A percentile compares a stretch with the other conserved stretches of the same genome.
Evolutionary conservation across 768 basidiomycete genomes (phyloP).

Genomic region (Nevesoporus exiguus): DNA sequence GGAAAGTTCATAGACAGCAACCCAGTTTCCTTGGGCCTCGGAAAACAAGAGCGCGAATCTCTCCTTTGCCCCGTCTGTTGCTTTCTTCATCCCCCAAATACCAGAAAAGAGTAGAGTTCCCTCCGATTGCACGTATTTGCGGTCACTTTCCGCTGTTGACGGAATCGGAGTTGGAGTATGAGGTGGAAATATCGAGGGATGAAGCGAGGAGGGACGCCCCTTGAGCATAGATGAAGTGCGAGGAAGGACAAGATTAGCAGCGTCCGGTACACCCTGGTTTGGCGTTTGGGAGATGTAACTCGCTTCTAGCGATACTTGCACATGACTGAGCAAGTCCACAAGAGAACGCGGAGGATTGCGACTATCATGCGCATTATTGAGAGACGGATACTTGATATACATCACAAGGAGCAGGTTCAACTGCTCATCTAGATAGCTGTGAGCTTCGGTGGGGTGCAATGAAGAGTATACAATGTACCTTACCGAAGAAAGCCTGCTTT

Average conservation of each 20-base stretch:
- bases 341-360: slow-evolving; percentile 37
- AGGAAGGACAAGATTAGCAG: slow-evolving; percentile 46
- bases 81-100: slow-evolving; percentile 66
- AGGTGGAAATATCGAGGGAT: slow-evolving; percentile 76
- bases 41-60: slow-evolving; percentile 68
- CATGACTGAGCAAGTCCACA: slow-evolving; percentile 59
- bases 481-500: slow-evolving; percentile 74
- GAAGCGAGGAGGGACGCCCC: slow-evolving; percentile 34
- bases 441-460: slow-evolving; percentile 13
- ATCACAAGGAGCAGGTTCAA: slow-evolving; percentile 47
- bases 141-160: slow-evolving; percentile 65
- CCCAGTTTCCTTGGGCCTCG: slow-evolving; percentile 57
- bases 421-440: slow-evolving; percentile 48
- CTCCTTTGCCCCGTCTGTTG: slow-evolving; percentile 44
- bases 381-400: slow-evolving; percentile 30
- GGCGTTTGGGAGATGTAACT: slow-evolving; percentile 63
- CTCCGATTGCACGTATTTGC: slow-evolving; percentile 72
- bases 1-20: slow-evolving; percentile 74
- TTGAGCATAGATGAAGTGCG: slow-evolving; percentile 46
- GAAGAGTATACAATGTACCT: slow-evolving; percentile 26
- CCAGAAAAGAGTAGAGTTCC: slow-evolving; percentile 68
- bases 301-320: slow-evolving; percentile 79
- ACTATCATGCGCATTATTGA: slow-evolving; percentile 27
- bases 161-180: slow-evolving; percentile 85
- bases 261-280: slow-evolving; percentile 36